Percentiles rank a stretch among this genome's conserved stretches.
Evolutionary conservation across 768 basidiomycete genomes (phyloP).

Genomic region (Botryobasidium botryosum): DNA sequence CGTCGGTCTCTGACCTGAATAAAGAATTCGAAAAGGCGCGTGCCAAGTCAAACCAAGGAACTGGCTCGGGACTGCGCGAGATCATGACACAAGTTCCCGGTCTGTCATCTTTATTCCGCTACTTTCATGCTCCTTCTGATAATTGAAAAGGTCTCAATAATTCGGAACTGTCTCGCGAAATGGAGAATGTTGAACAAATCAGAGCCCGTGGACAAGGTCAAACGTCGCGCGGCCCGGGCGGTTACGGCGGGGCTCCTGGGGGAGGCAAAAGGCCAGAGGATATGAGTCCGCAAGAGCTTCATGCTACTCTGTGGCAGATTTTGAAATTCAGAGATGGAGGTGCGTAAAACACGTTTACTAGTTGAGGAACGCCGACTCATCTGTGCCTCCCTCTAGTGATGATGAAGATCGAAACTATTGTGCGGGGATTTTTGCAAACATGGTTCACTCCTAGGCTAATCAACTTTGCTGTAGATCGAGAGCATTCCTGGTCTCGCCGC

Average conservation of each 20-base stretch:
- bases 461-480: slow-evolving; percentile 23
- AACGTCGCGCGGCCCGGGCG: too few relatives aligned
- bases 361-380: too few relatives aligned
- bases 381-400: too few relatives aligned
- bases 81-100: neutral
- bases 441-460: neutral
- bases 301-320: slow-evolving; percentile 69
- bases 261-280: slow-evolving; percentile 58
- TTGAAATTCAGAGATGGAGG: slow-evolving; percentile 73
- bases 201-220: too few relatives aligned
- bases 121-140: neutral
- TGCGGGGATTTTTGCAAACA: neutral
- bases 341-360: too few relatives aligned
- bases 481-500: slow-evolving; percentile 66
- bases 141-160: slow-evolving; percentile 36
- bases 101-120: too few relatives aligned
- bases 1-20: slow-evolving; percentile 78
- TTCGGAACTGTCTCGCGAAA: slow-evolving; percentile 52
- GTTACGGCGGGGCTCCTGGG: slow-evolving; percentile 30
- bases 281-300: slow-evolving; percentile 81
- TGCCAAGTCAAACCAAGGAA: slow-evolving; percentile 17
- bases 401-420: slow-evolving; percentile 56
- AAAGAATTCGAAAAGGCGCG: slow-evolving; percentile 52
- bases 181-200: slow-evolving; percentile 60
- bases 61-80: neutral